Evolutionary conservation across 148 eudicot genomes (phyloP), one percentile per base, ranked within the genome.

Genomic region (Cornus controversa): DNA sequence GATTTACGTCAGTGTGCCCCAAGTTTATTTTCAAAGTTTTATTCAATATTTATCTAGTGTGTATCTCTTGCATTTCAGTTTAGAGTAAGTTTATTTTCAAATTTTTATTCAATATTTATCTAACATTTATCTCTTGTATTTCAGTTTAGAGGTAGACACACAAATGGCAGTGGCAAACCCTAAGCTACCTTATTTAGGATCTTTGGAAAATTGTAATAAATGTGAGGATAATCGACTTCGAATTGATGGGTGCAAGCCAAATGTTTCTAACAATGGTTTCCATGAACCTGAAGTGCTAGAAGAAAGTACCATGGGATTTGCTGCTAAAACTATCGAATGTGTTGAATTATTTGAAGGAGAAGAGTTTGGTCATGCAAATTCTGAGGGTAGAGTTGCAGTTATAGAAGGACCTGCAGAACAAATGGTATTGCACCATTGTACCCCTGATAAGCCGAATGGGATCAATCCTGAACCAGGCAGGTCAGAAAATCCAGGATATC

Each of bases 131-230:
- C 73, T 13, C 71, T 71, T 79, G 76, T 71, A 50, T 84, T 93
- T 77, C 97, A 95, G 99, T 81, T 82, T 93, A 27, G 99, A 91
- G 85, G 84, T 77, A 23, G 91, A 85, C 79, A 77, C 85, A 86
- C 89, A 78, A 66, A 74, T 73, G 34, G 54, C 69, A 9, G 75
- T 42, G 67, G 84, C 67, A 47, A 71, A 78, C 73, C 69, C 86
- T 10, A 84, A 81, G 77, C 62, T 71, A 53, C 25, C n/a, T 67
- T 73, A 75, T 77, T 28, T 27, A n/a, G 81, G 76, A 71, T 78
- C 81, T 70, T 69, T 69, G 27, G 79, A 80, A 42, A 75, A 69
- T 34, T 24, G 28, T 69, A 82, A 79, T 78, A 71, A 78, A 58
- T 69, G 65, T 71, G 76, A 84, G 66, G 82, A 70, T 63, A 64